Base-by-base conservation (phyloP, 176 grass and related monocot genomes). In the Chrysopogon serrulatus region DNA sequence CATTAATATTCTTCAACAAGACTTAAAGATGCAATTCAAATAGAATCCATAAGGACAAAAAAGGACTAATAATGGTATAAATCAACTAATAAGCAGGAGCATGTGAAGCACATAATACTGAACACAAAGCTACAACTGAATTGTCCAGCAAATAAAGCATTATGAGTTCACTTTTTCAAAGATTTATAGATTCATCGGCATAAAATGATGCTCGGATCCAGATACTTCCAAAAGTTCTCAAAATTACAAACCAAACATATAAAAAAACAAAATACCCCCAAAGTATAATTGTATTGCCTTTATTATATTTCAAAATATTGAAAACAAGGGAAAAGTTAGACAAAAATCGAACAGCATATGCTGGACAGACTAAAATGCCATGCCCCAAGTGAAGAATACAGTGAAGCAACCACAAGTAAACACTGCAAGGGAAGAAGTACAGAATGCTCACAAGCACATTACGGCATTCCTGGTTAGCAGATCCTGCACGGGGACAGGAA, bases 401-500 rank as follows among this genome's bases (percentile, higher is more conserved):
- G 30, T 39, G n/a, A 82, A 79, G 71, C 2, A 83, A 86, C 68
- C 39, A 71, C 3, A 87, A 83, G 11, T 75, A 32, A 89, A 85
- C 36, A 78, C 51, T 61, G 28, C 35, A 41, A 48, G 19, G 21
- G 30, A 32, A 37, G 33, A 89, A 11, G 35, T 59, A 40, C 30
- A 32, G 77, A 80, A 49, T 57, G 59, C 96, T 90, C 86, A 98
- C 96, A 80, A 96, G 93, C 66, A 98, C 90, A 75, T 86, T 98
- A 81, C 80, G 91, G 57, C 96, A 98, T 92, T 98, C 96, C 30
- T 94, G 96, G 87, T 86, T 95, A 70, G 87, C 71, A 67, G 87
- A 93, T 86, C 88, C 89, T 84, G 88, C 83, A 79, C 81, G 91
- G 79, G 89, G 93, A 74, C 96, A 98, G 56, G 93, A 92, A 90